Evolutionary conservation across 2,329 filamentous ascomycete genomes (phyloP), one percentile per base, ranked within the genome.

Genomic region (Hypoxylon sp.): DNA sequence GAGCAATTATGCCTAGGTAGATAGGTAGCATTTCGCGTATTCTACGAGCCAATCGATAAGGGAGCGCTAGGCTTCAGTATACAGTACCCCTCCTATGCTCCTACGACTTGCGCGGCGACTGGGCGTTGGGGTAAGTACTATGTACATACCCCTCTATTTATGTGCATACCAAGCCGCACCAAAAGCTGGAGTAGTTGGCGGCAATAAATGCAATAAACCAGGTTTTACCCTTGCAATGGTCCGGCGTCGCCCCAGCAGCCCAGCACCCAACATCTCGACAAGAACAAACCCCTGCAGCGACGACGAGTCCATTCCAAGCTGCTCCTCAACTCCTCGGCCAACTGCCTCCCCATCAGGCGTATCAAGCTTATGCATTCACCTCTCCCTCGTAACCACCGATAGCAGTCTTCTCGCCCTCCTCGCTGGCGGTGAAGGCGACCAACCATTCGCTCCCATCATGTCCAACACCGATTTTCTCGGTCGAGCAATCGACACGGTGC

Each of bases 381-480:
- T 31, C 29, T n/a, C 5, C 42, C 21, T 21, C 33, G 33, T 10
- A 37, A 10, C 38, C 26, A 21, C 4, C 6, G 18, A 20, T 31
- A 26, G 18, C 42, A 13, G 23, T 20, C 29, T 41, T 9, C 38
- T 23, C 24, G 2, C 35, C 17, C 11, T 11, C 26, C 7, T 13
- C 38, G 35, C 13, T 15, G 42, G 24, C 17, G 20, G 37, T 15
- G 31, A 23, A 48, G 33, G 24, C 53, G 47, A n/a, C 55, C 71
- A 78, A 81, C 71, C 70, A 97, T n/a, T 20, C 23, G 18, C 38
- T n/a, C 40, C 17, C 20, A 59, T 40, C 48, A 63, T 97, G 93
- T 96, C 92, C 68, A 92, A 93, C 74, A 96, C 92, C 76, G 95
- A 99, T 80, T 99, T 98, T 75, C 87, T 97, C 71, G 93, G 93